Percentiles rank a stretch among this genome's conserved stretches.
phyloP scores from a whole-genome alignment of 2,329 filamentous ascomycete genomes.

The Zymoseptoria brevis region DNA sequence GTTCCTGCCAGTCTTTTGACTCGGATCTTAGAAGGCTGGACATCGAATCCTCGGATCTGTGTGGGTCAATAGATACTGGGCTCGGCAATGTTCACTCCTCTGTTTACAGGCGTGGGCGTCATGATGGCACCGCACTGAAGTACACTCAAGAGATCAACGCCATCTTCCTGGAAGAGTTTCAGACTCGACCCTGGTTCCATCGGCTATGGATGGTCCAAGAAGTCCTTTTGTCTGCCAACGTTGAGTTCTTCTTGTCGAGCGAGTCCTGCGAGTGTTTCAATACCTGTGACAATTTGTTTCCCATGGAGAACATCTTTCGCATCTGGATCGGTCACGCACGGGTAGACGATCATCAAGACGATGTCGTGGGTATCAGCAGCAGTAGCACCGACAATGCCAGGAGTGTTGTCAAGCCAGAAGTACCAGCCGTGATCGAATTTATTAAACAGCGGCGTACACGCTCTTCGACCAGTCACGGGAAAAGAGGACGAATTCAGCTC shows the following conservation, averaged over 20 bases:
- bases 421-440: no score
- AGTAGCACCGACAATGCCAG: background rate
- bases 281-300: background rate
- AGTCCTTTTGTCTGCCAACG: background rate
- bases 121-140: conserved; percentile 4
- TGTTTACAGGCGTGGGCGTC: background rate
- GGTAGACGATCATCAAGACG: background rate
- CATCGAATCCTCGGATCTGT: background rate
- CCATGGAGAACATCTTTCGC: background rate
- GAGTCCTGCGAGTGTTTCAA: background rate
- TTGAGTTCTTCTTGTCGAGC: background rate
- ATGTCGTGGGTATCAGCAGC: background rate
- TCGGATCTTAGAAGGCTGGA: background rate
- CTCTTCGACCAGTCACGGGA: no score
- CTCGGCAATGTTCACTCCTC: background rate
- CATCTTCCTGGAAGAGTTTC: background rate
- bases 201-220: background rate
- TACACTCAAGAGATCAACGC: background rate
- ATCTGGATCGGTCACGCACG: background rate
- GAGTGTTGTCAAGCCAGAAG: no score
- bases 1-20: background rate
- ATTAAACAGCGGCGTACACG: no score
- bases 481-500: no score
- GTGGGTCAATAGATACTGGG: background rate
- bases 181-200: background rate